Base-by-base conservation (phyloP, 805 yeast genomes). In the Cyberlindnera misumaiensis region DNA sequence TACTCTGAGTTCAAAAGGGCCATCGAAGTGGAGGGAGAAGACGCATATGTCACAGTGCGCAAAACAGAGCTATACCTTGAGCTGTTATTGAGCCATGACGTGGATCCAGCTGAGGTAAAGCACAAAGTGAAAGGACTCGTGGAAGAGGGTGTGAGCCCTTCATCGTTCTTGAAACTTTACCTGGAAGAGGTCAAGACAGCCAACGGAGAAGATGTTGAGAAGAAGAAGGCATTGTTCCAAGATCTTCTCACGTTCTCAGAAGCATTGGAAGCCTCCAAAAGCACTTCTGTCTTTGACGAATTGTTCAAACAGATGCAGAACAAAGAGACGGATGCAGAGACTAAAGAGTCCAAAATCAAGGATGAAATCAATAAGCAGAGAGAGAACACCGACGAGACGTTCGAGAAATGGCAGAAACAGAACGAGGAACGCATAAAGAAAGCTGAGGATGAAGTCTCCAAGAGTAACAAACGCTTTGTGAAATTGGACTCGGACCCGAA, bases 401-500 rank as follows among this genome's bases (percentile, higher is more conserved):
- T 30, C 16, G 35, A 34, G 24, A 33, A 36, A 9, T 40, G 32
- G 41, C 28, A 36, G 36, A 30, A 35, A 33, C 41, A 36, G 35
- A 42, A 27, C 44, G 61, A 42, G 22, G 51, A 42, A 15, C 34
- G 40, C 6, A 41, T 39, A 28, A 47, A 49, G 42, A 36, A 41
- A 28, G 44, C 43, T 6, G 49, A 46, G 30, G 48, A 42, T n/a
- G 49, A 47, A 11, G 2, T 41, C 13, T n/a, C 20, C 15, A 28
- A 34, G 7, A 30, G 46, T 9, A 34, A 38, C 11, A 51, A 52
- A 30, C 44, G 56, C 30, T 49, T 52, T 15, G 39, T 44, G 14
- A 50, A 53, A 40, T 50, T 53, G 35, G 45, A 45, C 12, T 41
- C 48, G 32, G 60, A 58, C 36, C 66, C 66, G 15, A 59, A 56